These are phyloP conservation scores for Coriaria nepalensis DNA, from an alignment of 306 rosid species.

Conservation along the genomic window DNA sequence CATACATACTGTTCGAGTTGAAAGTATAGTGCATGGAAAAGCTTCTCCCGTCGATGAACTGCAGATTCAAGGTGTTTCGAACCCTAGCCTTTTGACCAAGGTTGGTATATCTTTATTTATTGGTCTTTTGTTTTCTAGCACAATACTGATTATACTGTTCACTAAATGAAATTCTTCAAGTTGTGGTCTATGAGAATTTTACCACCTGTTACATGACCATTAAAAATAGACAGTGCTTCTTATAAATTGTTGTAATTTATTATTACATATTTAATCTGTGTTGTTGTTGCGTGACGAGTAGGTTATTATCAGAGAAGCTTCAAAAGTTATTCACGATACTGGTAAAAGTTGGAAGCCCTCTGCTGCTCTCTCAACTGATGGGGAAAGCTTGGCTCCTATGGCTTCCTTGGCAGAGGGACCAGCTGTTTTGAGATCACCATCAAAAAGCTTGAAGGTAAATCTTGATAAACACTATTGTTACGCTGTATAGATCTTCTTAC, in stretches of 20 bases:
- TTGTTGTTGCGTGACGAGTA: slow-evolving; percentile 23
- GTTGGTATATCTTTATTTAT: slow-evolving; percentile 22
- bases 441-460: slow-evolving; percentile 59
- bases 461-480: neutral
- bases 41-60: slow-evolving; percentile 80
- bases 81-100: slow-evolving; percentile 67
- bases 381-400: slow-evolving; percentile 24
- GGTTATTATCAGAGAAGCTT: slow-evolving; percentile 69
- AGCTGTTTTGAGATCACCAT: slow-evolving; percentile 49
- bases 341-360: slow-evolving; percentile 33
- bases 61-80: slow-evolving; percentile 76
- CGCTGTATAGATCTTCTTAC: neutral
- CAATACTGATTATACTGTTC: no score
- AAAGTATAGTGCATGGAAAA: slow-evolving; percentile 70
- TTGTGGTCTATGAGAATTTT: no score
- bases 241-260: slow-evolving; percentile 8
- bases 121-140: neutral
- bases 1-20: slow-evolving; percentile 73
- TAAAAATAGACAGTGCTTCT: slow-evolving; percentile 1
- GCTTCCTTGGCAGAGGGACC: slow-evolving; percentile 39
- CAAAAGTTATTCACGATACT: slow-evolving; percentile 36
- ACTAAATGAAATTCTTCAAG: no score
- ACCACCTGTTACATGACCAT: slow-evolving; percentile 1
- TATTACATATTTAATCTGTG: neutral
- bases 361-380: slow-evolving; percentile 21